Evolutionary conservation across 495 filamentous ascomycete genomes (phyloP), one percentile per base, ranked within the genome.

Genomic region (Trichocladium uniseriatum): DNA sequence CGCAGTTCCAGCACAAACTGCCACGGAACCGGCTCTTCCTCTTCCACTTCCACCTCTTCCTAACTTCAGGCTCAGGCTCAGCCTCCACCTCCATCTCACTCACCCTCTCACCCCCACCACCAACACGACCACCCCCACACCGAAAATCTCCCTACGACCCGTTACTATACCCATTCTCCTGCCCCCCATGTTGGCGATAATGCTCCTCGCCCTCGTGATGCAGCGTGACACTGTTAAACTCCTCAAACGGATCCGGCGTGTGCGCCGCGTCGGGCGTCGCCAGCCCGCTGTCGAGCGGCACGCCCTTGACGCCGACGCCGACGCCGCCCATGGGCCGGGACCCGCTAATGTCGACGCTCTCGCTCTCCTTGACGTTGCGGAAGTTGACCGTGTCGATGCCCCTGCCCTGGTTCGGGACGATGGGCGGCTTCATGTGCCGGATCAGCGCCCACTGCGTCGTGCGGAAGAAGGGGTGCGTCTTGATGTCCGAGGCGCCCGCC

Each of bases 371-470:
- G 44, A 98, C 91, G 57, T 91, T 94, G 54, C 94, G 79, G 75
- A 98, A 98, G 64, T 98, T 98, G 56, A 94, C 72, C 1, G 92
- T 94, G 61, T 98, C 92, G 49, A 89, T 84, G 34, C 86, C 92
- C 16, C 88, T 81, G 42, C 89, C 90, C 66, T 92, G 87, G 65
- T 90, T 82, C 3, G 92, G 92, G 43, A 97, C 83, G 77, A 98
- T 98, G 2, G 92, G 92, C n/a, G 92, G 92, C 66, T 95, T 97
- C 85, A 86, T 89, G 67, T 98, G 94, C 42, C 92, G 86, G 48
- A 98, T 86, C 14, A 98, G 77, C 8, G 92, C 92, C 92, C 92
- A 98, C 65, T 94, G 89, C 22, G 90, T 97, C 31, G 81, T 81
- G 31, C 88, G 80, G 79, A 98, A 98, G 76, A 98, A 98, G 20